Evolutionary conservation across 2,329 filamentous ascomycete species (phyloP), one percentile per base, ranked within the genome.

Genomic region (Phialemonium atrogriseum): DNA sequence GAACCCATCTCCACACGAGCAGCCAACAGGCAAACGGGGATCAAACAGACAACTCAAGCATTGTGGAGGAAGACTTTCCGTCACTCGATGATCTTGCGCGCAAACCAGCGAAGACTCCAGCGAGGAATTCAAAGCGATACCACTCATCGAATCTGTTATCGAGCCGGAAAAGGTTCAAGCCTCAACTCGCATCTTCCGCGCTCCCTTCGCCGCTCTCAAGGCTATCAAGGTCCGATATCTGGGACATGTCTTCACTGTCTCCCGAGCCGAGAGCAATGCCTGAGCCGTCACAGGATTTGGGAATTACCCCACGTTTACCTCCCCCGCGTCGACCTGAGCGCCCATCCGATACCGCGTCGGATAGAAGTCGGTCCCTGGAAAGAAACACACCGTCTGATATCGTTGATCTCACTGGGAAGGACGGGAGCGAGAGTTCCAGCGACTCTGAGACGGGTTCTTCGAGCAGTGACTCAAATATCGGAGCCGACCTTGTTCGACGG

Each of bases 401-500:
- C 3, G 16, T 26, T 10, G 42, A 44, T 12, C 20, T 40, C 8
- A 37, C 40, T 4, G 7, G 4, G 10, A 19, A 30, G 12, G 15
- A 7, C 5, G 32, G 24, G 5, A 34, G 33, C 6, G 9, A 34
- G 23, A 39, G 30, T n/a, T 27, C 15, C 2, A 39, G 36, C 15
- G 49, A 42, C 12, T 41, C 42, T 7, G 50, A 49, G n/a, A 28
- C 30, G 22, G 18, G 16, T 5, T 25, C 35, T 13, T 38, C 34
- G 1, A 14, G 18, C 10, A 42, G 46, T 4, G 48, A 44, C n/a
- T 55, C 57, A 8, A 54, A 55, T 21, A 62, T 55, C 30, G 66
- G 64, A 4, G 55, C 56, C 2, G 62, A 70, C 15, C 46, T 56
- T 10, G 56, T 59, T 16, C 51, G 49, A 7, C 49, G 46, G 13